Percentiles rank a stretch among this genome's conserved stretches.
Conservation (phyloP, 768 basidiomycete species). For the Termitomyces sp. region DNA sequence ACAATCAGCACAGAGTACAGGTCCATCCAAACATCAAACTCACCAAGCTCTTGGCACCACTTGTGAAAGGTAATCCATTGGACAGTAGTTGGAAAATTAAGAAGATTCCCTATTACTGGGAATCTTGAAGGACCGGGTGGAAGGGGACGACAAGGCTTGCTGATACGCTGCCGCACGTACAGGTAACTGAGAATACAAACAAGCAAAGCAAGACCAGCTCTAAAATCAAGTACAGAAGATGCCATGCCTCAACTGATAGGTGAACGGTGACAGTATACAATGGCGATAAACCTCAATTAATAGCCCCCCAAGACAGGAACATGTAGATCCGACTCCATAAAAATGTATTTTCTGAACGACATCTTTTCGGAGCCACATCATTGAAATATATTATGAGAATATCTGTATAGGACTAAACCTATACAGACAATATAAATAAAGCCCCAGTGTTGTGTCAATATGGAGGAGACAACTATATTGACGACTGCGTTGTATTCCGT, state of each 20-base stretch:
- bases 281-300: background rate
- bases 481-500: no score
- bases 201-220: background rate
- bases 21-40: constrained; percentile 10
- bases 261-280: background rate
- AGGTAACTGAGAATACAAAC: background rate
- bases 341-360: background rate
- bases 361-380: no score
- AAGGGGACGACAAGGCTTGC: background rate
- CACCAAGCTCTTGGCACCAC: constrained; percentile 11
- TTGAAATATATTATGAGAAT: no score
- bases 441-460: no score
- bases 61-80: constrained; percentile 13
- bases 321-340: background rate
- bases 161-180: background rate
- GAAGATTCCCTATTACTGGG: constrained; percentile 10
- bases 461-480: background rate
- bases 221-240: background rate
- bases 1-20: background rate
- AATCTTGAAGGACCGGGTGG: constrained; percentile 3
- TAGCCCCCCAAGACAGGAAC: background rate
- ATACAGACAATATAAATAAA: no score
- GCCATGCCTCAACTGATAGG: background rate
- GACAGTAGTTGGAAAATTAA: constrained; percentile 1
- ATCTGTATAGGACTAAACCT: no score